These are phyloP conservation scores for Akanthomyces dipterigenus DNA, from an alignment of 2,329 filamentous ascomycete species.

Conservation along the genomic window DNA sequence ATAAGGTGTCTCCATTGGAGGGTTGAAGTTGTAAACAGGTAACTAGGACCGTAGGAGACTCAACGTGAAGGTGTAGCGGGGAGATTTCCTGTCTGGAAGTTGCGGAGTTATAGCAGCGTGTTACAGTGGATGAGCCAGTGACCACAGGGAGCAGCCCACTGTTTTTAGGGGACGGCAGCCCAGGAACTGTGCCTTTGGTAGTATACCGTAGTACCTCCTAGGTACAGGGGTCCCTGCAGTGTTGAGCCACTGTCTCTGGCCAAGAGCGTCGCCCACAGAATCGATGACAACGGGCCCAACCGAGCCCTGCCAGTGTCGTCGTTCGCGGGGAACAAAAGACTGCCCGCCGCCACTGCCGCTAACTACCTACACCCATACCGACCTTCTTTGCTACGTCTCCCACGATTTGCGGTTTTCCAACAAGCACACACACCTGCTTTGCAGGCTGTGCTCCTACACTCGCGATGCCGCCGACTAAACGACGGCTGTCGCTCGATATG, in stretches of 20 bases:
- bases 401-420: background rate
- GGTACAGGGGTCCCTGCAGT: background rate
- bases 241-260: background rate
- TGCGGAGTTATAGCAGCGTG: background rate
- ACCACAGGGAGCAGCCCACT: background rate
- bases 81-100: background rate
- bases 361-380: background rate
- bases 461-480: background rate
- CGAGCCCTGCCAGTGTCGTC: no score
- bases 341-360: background rate
- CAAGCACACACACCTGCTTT: background rate
- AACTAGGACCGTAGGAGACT: no score
- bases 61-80: background rate
- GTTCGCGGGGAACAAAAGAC: background rate
- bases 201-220: no score
- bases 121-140: background rate
- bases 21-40: background rate
- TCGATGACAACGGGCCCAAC: background rate
- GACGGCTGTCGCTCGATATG: background rate
- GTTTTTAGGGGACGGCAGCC: background rate
- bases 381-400: background rate
- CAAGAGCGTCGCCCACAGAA: background rate
- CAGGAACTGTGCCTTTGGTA: no score
- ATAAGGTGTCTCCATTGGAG: background rate
- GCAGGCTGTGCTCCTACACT: background rate